A percentile compares a stretch with the other conserved stretches of the same genome.
These are phyloP conservation scores for Hydrangea macrophylla DNA, from an alignment of 148 eudicot genomes.

Conservation along the genomic window DNA sequence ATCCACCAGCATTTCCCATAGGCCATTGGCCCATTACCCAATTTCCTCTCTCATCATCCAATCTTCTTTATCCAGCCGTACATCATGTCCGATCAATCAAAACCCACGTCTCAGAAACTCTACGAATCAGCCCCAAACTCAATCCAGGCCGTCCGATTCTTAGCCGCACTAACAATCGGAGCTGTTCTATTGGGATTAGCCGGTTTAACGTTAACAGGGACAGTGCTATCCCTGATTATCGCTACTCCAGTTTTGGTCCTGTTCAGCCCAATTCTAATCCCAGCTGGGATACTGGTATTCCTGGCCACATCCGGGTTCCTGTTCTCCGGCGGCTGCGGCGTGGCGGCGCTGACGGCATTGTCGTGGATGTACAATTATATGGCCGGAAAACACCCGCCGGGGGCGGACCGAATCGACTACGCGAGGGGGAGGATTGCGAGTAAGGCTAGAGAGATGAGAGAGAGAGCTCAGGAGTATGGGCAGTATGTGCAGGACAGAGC, in stretches of 20 bases:
- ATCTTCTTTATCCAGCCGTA: background rate
- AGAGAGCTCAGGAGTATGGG: constrained; percentile 11
- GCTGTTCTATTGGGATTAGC: constrained; percentile 15
- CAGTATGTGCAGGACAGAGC: background rate
- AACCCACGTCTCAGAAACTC: background rate
- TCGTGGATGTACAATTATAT: constrained; percentile 18
- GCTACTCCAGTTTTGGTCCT: constrained; percentile 21
- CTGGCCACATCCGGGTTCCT: constrained; percentile 20
- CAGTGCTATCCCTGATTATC: constrained; percentile 14
- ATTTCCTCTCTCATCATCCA: background rate
- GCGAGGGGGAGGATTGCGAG: constrained; percentile 8
- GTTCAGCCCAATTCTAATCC: constrained; percentile 23
- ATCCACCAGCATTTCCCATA: background rate
- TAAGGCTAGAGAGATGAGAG: constrained; percentile 16
- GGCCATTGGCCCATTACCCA: background rate
- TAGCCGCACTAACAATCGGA: constrained; percentile 11
- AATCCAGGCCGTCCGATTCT: constrained; percentile 3
- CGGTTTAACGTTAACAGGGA: constrained; percentile 18
- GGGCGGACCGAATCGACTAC: constrained; percentile 8
- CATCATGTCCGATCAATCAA: background rate
- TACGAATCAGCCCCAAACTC: background rate
- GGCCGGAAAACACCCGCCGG: constrained; percentile 6
- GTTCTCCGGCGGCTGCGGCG: constrained; percentile 17
- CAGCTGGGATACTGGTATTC: constrained; percentile 6
- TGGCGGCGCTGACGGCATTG: constrained; percentile 5